Evolutionary conservation across 257 asterid genomes (phyloP).

Genomic region (Fraxinus cuspidata): DNA sequence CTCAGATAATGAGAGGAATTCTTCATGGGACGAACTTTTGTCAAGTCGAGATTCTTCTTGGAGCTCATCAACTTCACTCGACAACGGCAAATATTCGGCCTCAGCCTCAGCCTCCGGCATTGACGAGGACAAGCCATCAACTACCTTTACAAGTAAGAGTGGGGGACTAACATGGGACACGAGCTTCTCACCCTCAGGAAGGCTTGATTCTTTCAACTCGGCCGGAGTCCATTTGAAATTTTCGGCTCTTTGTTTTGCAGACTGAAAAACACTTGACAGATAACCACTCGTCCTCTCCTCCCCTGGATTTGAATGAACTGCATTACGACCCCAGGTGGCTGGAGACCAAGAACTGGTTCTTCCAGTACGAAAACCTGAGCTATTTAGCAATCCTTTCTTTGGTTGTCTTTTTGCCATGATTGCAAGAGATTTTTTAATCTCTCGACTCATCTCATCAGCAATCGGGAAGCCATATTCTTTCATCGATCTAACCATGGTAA

Average conservation of each 20-base stretch:
- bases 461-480: constrained; percentile 77
- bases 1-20: constrained; percentile 45
- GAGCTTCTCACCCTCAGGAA: constrained; percentile 33
- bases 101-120: constrained; percentile 34
- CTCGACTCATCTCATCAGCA: constrained; percentile 78
- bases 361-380: constrained; percentile 53
- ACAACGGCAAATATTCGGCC: constrained; percentile 43
- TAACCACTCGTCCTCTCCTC: constrained; percentile 53
- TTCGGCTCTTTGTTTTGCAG: constrained; percentile 64
- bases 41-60: constrained; percentile 47
- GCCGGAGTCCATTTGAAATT: constrained; percentile 54
- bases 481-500: constrained; percentile 66
- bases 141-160: constrained; percentile 20
- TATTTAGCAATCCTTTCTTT: constrained; percentile 58
- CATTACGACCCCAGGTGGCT: constrained; percentile 58
- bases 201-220: constrained; percentile 34
- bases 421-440: constrained; percentile 61
- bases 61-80: constrained; percentile 47
- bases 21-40: constrained; percentile 45
- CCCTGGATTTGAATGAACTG: constrained; percentile 35
- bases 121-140: constrained; percentile 30
- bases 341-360: constrained; percentile 76
- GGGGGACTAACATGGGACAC: constrained; percentile 27
- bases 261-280: constrained; percentile 63
- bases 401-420: constrained; percentile 63